Base-by-base conservation (phyloP, 1,284 basidiomycete genomes). In the Boletus smithii region DNA sequence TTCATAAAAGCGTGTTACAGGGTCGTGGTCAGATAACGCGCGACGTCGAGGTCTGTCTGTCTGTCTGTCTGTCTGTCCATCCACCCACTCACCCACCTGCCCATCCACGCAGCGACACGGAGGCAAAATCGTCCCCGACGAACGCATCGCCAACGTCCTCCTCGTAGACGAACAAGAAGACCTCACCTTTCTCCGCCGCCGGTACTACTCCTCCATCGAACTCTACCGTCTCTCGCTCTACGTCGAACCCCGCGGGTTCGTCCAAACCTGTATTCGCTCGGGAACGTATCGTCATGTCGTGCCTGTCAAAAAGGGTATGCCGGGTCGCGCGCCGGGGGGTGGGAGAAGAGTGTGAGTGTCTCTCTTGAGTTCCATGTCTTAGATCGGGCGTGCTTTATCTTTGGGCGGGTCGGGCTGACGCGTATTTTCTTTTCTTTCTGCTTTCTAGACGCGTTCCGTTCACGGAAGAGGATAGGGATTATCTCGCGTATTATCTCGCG, bases 141-240 rank as follows among this genome's bases (percentile, higher is more conserved):
- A 68, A 31, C 45, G 30, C 14, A 7, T n/a, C 3, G 32, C 63
- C 16, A 45, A 67, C 24, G 61, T 67, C 5, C 50, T 65, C 8
- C 55, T 65, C 18, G 48, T 67, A 9, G 66, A 66, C 23, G 65
- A 67, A 37, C 48, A 68, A 34, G 39, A 49, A 11, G 47, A 65
- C 23, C 22, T 65, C 17, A 39, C 29, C 1, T 41, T 65, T 8
- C 4, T 67, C 13, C 61, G 61, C 4, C 41, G 41, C 0, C 49
- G 42, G 18, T 68, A 65, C 34, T 65, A 68, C 35, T 49, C 50
- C 17, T 65, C 58, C 7, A 46, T 30, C 4, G 43, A 52, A 3
- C 44, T 10, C 16, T 44, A 53, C 18, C 53, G 60, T 14, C 49
- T 52, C 22, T 44, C 32, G 4, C 23, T 68, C 16, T 54, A 49